Conservation (phyloP, 768 basidiomycete species). For the Termitomyces bulborhizus region DNA sequence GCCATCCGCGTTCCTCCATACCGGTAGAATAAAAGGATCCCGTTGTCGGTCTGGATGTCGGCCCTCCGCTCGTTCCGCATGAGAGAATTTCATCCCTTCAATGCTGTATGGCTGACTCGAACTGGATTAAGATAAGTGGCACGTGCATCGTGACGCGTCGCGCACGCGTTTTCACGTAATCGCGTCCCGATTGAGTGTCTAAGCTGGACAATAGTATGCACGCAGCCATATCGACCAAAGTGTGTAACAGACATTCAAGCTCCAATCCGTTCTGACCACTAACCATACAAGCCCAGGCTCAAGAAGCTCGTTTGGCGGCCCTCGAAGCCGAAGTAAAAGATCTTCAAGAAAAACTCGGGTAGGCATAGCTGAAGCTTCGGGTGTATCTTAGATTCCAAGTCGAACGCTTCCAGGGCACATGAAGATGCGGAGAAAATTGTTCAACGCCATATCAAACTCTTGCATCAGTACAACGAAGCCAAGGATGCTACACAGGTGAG, state of each 20-base stretch:
- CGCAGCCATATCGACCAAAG: conserved; percentile 22
- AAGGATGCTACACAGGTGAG: conserved; percentile 39
- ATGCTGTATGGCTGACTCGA: no score
- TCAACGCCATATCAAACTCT: conserved; percentile 60
- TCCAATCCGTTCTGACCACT: neutral
- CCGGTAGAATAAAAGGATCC: no score
- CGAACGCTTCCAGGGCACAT: conserved; percentile 11
- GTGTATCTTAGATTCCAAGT: neutral
- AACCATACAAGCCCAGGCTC: conserved; percentile 12
- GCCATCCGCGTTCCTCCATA: no score
- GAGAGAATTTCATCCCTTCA: no score
- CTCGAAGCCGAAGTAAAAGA: conserved; percentile 22
- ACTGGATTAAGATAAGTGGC: no score
- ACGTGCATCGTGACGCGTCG: no score
- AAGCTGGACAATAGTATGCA: conserved; percentile 15
- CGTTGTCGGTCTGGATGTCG: no score
- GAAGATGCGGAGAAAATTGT: conserved; percentile 27
- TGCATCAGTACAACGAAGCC: conserved; percentile 76
- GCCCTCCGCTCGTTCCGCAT: no score
- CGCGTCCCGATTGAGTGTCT: no score
- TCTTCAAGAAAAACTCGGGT: conserved; percentile 24
- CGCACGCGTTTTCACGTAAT: no score
- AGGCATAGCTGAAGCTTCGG: neutral
- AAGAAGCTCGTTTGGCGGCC: conserved; percentile 19
- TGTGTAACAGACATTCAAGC: neutral